Evolutionary conservation across 1,284 basidiomycete genomes (phyloP).

Genomic region (Malassezia slooffiae): DNA sequence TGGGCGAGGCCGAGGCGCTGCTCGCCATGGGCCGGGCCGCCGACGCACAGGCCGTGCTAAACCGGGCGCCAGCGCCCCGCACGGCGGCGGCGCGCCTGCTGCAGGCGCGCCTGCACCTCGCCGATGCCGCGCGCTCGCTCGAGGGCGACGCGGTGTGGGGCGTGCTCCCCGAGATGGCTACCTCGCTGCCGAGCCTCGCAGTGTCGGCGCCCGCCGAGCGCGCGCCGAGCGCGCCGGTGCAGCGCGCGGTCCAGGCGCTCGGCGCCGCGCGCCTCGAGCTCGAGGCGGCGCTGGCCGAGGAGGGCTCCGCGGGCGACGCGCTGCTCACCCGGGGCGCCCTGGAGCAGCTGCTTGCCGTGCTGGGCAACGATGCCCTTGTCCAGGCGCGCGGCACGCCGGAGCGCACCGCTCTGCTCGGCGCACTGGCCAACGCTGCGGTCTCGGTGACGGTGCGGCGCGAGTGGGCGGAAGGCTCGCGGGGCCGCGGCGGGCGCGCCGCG

Average conservation of each 20-base stretch:
- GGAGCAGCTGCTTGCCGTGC: neutral
- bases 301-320: conserved; percentile 3
- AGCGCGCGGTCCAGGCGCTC: neutral
- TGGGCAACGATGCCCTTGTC: too few relatives aligned
- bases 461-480: conserved; percentile 3
- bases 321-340: neutral
- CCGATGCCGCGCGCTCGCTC: conserved; percentile 11
- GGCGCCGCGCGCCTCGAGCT: too few relatives aligned
- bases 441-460: conserved; percentile 11
- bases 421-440: conserved; percentile 2
- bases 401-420: too few relatives aligned
- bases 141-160: conserved; percentile 29
- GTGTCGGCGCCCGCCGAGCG: neutral
- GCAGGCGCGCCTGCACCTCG: conserved; percentile 12
- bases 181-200: conserved; percentile 20
- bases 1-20: too few relatives aligned
- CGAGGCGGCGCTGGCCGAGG: conserved; percentile 4
- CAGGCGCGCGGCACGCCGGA: neutral
- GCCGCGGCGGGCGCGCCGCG: neutral
- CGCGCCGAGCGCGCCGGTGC: neutral
- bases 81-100: conserved; percentile 18
- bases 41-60: too few relatives aligned
- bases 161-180: conserved; percentile 34
- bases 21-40: too few relatives aligned
- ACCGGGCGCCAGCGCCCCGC: too few relatives aligned